Evolutionary conservation across 768 basidiomycete genomes (phyloP).

Genomic region (Kondoa malvinella): DNA sequence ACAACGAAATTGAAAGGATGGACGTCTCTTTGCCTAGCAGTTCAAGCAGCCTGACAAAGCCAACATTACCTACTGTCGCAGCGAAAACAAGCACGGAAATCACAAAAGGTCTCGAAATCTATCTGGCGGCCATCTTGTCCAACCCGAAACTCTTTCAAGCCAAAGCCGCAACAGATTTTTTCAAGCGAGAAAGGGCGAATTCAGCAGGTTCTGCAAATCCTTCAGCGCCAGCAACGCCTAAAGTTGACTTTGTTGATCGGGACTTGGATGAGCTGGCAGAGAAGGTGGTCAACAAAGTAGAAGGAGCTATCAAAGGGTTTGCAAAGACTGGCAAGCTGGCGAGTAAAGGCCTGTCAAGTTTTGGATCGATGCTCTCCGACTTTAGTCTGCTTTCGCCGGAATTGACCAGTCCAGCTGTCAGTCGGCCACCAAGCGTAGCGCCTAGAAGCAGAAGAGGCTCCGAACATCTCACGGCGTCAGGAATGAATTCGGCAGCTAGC

Average conservation of each 20-base stretch:
- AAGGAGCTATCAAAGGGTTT: slow-evolving; percentile 7
- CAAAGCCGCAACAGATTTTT: slow-evolving; percentile 15
- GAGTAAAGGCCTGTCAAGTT: slow-evolving; percentile 6
- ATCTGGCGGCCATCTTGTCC: slow-evolving; percentile 13
- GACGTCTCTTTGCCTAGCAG: slow-evolving; percentile 13
- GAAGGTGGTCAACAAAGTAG: slow-evolving; percentile 2
- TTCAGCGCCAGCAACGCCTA: neutral
- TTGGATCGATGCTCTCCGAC: neutral
- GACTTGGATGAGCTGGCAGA: slow-evolving; percentile 11
- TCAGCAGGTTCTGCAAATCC: too few relatives aligned
- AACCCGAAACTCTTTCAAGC: slow-evolving; percentile 11
- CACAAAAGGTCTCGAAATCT: slow-evolving; percentile 8
- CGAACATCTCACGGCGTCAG: neutral
- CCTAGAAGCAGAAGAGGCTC: neutral
- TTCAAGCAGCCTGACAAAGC: slow-evolving; percentile 13
- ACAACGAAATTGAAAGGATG: slow-evolving; percentile 14
- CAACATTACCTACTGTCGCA: slow-evolving; percentile 13
- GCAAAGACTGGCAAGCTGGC: slow-evolving; percentile 16
- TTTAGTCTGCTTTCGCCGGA: neutral
- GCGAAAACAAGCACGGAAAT: slow-evolving; percentile 14
- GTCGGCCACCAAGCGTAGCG: neutral
- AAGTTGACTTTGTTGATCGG: slow-evolving; percentile 10
- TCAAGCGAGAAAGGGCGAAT: slow-evolving; percentile 16
- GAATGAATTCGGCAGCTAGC: neutral
- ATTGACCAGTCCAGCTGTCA: neutral